These are phyloP conservation scores for Isoetes engelmannii DNA, from an alignment of 83 land plant genomes.

Conservation along the genomic window DNA sequence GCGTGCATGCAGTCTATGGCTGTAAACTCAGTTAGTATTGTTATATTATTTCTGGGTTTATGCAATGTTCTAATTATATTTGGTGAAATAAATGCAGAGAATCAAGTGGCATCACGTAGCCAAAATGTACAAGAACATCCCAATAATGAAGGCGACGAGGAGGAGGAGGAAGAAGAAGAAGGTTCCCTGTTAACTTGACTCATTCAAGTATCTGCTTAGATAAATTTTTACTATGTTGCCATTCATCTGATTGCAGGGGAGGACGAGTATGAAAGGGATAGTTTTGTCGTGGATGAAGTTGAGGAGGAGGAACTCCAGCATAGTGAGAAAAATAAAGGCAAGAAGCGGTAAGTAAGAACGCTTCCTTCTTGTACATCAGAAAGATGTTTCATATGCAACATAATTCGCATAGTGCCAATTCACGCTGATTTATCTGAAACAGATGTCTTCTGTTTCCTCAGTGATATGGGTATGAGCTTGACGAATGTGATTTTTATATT, in stretches of 20 bases:
- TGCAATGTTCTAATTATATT: too few species aligned
- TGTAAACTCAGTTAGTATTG: too few species aligned
- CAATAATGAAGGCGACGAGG: slow-evolving; percentile 26
- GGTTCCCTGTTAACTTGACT: slow-evolving; percentile 3
- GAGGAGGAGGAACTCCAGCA: slow-evolving; percentile 76
- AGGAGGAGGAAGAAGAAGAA: slow-evolving; percentile 44
- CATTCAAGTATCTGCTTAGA: too few species aligned
- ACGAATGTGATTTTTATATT: not conserved
- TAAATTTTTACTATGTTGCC: too few species aligned
- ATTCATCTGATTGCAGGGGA: slow-evolving; percentile 47
- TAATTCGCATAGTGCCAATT: too few species aligned
- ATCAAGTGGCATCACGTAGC: not conserved
- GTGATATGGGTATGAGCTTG: not conserved
- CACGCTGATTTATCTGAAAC: too few species aligned
- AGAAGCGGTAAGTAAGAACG: slow-evolving; percentile 47
- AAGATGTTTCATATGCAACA: too few species aligned
- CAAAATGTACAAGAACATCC: slow-evolving; percentile 16
- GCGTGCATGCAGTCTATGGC: too few species aligned
- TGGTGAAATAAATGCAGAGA: too few species aligned
- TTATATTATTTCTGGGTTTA: too few species aligned
- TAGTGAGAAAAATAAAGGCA: slow-evolving; percentile 64
- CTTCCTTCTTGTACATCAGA: too few species aligned
- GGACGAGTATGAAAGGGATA: slow-evolving; percentile 91
- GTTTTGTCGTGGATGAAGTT: slow-evolving; percentile 81
- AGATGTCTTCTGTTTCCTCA: too few species aligned